phyloP scores from a whole-genome alignment of 2,329 filamentous ascomycete genomes.

The Xylariaceae sp. region DNA sequence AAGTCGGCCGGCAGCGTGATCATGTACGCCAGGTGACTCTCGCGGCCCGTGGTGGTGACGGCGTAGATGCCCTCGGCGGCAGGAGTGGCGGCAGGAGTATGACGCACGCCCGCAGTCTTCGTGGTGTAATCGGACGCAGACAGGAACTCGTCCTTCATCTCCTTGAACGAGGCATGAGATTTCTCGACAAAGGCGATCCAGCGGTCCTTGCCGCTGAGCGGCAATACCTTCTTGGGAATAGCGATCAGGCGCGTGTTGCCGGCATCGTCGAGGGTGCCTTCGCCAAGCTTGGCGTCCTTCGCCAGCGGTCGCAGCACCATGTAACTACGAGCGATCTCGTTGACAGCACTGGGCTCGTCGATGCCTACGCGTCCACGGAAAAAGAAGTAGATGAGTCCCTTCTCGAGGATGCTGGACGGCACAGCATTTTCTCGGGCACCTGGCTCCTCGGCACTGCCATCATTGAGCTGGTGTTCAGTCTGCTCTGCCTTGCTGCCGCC shows the following conservation, averaged over 20 bases:
- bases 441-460: conserved; percentile 20
- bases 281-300: conserved; percentile 61
- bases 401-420: conserved; percentile 66
- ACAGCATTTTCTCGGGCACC: conserved; percentile 29
- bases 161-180: conserved; percentile 56
- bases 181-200: conserved; percentile 86
- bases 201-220: conserved; percentile 61
- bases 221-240: conserved; percentile 80
- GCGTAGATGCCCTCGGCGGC: conserved; percentile 85
- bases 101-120: conserved; percentile 66
- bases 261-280: conserved; percentile 41
- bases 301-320: conserved; percentile 73
- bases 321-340: conserved; percentile 73
- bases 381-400: conserved; percentile 90
- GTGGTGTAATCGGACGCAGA: conserved; percentile 66
- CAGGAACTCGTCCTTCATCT: conserved; percentile 71
- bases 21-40: conserved; percentile 76
- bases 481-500: neutral
- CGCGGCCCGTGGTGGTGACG: conserved; percentile 65
- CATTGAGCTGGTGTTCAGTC: conserved; percentile 35
- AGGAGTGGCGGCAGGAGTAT: conserved; percentile 65
- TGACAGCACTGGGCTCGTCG: conserved; percentile 62
- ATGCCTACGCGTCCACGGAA: conserved; percentile 72
- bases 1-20: conserved; percentile 68
- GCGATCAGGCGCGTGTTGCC: conserved; percentile 68